phyloP scores from a whole-genome alignment of 202 grass and related monocot genomes.

The Setaria viridis region DNA sequence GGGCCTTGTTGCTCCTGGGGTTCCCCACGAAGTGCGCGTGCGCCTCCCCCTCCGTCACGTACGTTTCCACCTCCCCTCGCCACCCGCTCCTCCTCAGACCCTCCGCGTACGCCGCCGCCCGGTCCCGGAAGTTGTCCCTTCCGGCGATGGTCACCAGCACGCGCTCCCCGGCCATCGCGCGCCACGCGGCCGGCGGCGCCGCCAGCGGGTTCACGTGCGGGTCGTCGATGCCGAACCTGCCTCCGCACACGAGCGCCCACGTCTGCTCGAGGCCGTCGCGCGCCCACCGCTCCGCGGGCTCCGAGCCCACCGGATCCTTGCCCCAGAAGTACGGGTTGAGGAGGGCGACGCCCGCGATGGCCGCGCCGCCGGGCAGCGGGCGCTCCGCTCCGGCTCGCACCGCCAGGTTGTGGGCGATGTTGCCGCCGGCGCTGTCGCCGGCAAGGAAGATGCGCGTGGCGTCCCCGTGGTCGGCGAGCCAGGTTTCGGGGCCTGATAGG shows the following conservation, averaged over 20 bases:
- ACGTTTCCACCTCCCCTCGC: conserved; percentile 50
- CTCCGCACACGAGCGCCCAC: conserved; percentile 58
- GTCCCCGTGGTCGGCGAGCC: conserved; percentile 51
- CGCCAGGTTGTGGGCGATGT: conserved; percentile 52
- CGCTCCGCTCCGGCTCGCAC: conserved; percentile 13
- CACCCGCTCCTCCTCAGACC: conserved; percentile 48
- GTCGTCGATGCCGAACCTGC: conserved; percentile 53
- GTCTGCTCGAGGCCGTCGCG: conserved; percentile 48
- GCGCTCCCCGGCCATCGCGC: conserved; percentile 35
- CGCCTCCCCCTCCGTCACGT: conserved; percentile 53
- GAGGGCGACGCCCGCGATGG: conserved; percentile 47
- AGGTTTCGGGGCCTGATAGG: conserved; percentile 34
- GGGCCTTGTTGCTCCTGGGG: conserved; percentile 46
- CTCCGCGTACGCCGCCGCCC: conserved; percentile 47
- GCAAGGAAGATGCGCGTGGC: conserved; percentile 49
- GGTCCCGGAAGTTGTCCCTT: conserved; percentile 45
- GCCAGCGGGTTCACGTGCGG: conserved; percentile 48
- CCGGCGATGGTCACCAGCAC: conserved; percentile 55
- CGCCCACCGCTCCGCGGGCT: conserved; percentile 24
- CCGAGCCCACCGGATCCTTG: conserved; percentile 42
- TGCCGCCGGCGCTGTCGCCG: conserved; percentile 66
- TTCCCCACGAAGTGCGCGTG: conserved; percentile 57
- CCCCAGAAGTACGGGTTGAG: conserved; percentile 66
- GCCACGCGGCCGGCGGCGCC: conserved; percentile 29
- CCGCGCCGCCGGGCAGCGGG: conserved; percentile 4